phyloP scores from a whole-genome alignment of 192 early-diverging fungal genomes.

The Podila horticola region DNA sequence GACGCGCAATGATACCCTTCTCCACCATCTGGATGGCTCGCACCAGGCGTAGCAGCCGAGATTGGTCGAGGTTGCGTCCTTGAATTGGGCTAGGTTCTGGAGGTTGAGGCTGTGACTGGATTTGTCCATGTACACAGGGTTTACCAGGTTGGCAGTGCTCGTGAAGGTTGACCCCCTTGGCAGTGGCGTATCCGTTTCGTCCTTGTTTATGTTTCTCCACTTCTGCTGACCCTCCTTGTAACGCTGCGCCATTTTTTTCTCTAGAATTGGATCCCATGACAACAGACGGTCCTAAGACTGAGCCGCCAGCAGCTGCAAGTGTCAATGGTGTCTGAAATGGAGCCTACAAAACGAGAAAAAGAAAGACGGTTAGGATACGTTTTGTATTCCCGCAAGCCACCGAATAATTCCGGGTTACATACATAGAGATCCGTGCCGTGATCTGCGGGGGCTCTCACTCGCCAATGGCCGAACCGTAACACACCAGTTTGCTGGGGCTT shows the following conservation, averaged over 20 bases:
- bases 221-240: too few relatives aligned
- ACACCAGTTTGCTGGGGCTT: constrained; percentile 37
- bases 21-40: constrained; percentile 44
- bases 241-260: neutral
- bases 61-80: constrained; percentile 19
- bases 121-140: too few relatives aligned
- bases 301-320: constrained; percentile 41
- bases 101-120: neutral
- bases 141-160: too few relatives aligned
- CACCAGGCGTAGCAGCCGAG: constrained; percentile 32
- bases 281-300: constrained; percentile 29
- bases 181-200: too few relatives aligned
- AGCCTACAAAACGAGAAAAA: constrained; percentile 7
- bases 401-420: neutral
- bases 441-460: constrained; percentile 23
- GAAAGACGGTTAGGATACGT: neutral
- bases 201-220: too few relatives aligned
- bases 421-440: constrained; percentile 31
- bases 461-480: constrained; percentile 46
- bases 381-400: neutral
- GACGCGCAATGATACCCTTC: constrained; percentile 43
- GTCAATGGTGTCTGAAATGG: constrained; percentile 50
- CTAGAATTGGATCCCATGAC: neutral
- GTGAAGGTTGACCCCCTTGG: too few relatives aligned
- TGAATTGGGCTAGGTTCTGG: neutral